Evolutionary conservation across 2,329 filamentous ascomycete species (phyloP), one percentile per base, ranked within the genome.

Genomic region (Alternaria conjuncta): DNA sequence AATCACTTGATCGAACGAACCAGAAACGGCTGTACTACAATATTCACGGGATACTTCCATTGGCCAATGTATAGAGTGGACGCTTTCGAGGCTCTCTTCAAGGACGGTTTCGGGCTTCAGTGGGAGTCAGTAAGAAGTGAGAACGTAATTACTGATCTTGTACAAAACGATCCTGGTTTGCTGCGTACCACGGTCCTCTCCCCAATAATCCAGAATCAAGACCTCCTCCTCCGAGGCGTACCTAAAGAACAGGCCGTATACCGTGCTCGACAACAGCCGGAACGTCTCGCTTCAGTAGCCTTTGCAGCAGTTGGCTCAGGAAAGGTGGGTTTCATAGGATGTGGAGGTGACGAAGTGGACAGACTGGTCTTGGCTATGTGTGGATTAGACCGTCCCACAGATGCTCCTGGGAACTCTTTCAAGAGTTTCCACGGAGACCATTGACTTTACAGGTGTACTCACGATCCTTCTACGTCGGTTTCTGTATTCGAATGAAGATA

Each of bases 351-450:
- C 36, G 71, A 71, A 53, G 59, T 68, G 2, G 71, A 75, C 53
- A 50, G 65, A 18, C 26, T 74, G 23, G 70, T 75, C 11, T 41
- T 77, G 25, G 69, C 71, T 8, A 77, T 77, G 74, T 74, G 71
- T 43, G 68, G 72, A 55, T 51, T 76, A 41, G 73, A 74, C 54
- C 61, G 69, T 5, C 60, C 61, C 2, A 69, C 72, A 50, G 71
- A 74, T 57, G 45, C 45, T 25, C 45, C 45, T 47, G 12, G 21
- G 21, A 15, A 23, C 21, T 25, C 21, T 47, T 15, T n/a, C 0
- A 12, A 45, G 43, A 47, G n/a, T 41, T 1, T 3, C 36, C 45
- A n/a, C 12, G 7, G 12, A 25, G 23, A 25, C 21, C 13, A n/a
- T 47, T 20, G 21, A 8, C 15, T 15, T 47, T 18, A 26, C 12